These are phyloP conservation scores for Apiotrichum mycotoxinovorans DNA, from an alignment of 1,284 basidiomycete genomes.

Conservation along the genomic window DNA sequence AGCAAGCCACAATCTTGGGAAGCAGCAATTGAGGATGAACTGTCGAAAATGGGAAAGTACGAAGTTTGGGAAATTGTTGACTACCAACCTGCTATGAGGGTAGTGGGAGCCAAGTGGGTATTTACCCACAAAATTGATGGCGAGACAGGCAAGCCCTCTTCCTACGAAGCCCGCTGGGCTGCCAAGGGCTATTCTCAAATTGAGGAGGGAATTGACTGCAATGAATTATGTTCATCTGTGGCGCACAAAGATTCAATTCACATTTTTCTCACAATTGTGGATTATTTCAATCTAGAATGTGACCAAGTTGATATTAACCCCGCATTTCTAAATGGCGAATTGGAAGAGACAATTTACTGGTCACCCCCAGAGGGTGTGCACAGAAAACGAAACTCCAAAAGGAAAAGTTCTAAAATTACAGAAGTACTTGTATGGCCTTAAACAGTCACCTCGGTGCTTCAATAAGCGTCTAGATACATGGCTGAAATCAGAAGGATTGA, in stretches of 20 bases:
- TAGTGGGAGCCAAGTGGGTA: slow-evolving; percentile 15
- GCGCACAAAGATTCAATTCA: slow-evolving; percentile 27
- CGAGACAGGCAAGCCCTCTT: slow-evolving; percentile 9
- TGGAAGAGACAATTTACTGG: slow-evolving; percentile 18
- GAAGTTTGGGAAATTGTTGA: slow-evolving; percentile 15
- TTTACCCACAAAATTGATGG: slow-evolving; percentile 20
- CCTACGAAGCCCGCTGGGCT: slow-evolving; percentile 20
- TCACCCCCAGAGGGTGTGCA: slow-evolving; percentile 25
- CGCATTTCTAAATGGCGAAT: slow-evolving; percentile 12
- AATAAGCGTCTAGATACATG: slow-evolving; percentile 12
- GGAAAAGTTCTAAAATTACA: slow-evolving; percentile 14
- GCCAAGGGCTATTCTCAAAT: slow-evolving; percentile 17
- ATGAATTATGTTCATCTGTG: slow-evolving; percentile 22
- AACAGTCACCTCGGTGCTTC: slow-evolving; percentile 29
- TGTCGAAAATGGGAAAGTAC: slow-evolving; percentile 25
- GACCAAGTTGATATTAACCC: slow-evolving; percentile 32
- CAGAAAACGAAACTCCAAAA: slow-evolving; percentile 11
- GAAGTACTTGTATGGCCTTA: slow-evolving; percentile 31
- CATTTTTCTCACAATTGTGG: slow-evolving; percentile 24
- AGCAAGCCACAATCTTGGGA: slow-evolving; percentile 13
- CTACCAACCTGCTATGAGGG: neutral
- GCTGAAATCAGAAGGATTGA: neutral
- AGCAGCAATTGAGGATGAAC: slow-evolving; percentile 17
- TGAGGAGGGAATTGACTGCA: slow-evolving; percentile 23
- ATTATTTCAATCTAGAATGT: slow-evolving; percentile 24